Base-by-base conservation (phyloP, 2,329 filamentous ascomycete species). In the Sporothrix humicola region DNA sequence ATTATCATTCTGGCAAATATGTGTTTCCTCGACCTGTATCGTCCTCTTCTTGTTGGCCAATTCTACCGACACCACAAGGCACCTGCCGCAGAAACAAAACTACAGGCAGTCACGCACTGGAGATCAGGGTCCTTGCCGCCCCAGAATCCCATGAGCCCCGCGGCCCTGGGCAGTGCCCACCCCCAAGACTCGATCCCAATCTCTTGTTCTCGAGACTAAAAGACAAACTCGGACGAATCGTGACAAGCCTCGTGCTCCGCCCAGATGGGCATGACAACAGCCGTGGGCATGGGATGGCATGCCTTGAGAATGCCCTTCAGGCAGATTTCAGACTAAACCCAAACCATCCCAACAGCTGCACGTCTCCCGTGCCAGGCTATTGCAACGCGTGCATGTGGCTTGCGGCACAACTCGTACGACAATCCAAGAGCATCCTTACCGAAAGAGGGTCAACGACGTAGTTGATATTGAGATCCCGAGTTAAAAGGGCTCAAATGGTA, bases 101-200 rank as follows among this genome's bases (percentile, higher is more conserved):
- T 17, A 52, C 20, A 26, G 48, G 48, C 17, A 42, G 65, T 37
- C 4, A 37, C 31, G 65, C 46, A 5, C 69, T 61, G 69, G 50
- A 71, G 54, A 71, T 71, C 69, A 71, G 69, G 69, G 69, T 71
- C 69, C 42, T 46, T 52, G n/a, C 54, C 42, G 17, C 66, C 61
- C 61, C 42, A 44, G 61, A 48, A 13, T 66, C 10, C 5, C 15
- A 46, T 37, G 59, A 37, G 17, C 59, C 59, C 59, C 42, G 23
- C 46, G 37, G 37, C 58, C 58, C 42, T 17, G 26, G 6, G 31
- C 20, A n/a, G 37, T 23, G 59, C 59, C 59, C 59, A 65, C 26
- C 26, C 20, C 20, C 42, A 42, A 13, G 17, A 65, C n/a, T 46
- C 59, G 37, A 66, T 31, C 61, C 61, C 37, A 65, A 23, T 10